Conservation (phyloP, 352 stramenopile genomes). For the Phytophthora pisi region DNA sequence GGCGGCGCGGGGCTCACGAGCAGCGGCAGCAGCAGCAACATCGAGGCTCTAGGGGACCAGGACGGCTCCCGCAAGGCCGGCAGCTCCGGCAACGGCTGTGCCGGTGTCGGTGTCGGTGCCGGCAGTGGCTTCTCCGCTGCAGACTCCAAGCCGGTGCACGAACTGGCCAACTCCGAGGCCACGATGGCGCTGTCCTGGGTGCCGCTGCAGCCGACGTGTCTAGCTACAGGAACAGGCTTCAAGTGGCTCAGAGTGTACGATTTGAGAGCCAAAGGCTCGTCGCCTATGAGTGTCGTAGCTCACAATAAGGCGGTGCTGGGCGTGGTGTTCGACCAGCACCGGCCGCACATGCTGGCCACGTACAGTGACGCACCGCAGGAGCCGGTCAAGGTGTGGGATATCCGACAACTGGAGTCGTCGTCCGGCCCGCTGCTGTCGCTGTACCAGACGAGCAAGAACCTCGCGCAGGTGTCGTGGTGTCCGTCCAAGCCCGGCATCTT, state of each 20-base stretch:
- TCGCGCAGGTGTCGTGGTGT: constrained; percentile 84
- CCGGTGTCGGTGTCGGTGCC: constrained; percentile 29
- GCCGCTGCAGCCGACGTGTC: constrained; percentile 76
- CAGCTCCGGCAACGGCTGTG: constrained; percentile 11
- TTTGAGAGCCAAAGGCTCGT: constrained; percentile 55
- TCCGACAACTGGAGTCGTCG: constrained; percentile 77
- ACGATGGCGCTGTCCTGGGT: constrained; percentile 86
- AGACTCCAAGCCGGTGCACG: constrained; percentile 70
- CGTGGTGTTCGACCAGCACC: constrained; percentile 83
- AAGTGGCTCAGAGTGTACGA: constrained; percentile 91
- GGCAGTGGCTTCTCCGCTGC: constrained; percentile 34
- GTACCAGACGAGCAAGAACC: constrained; percentile 72
- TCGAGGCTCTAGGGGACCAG: constrained; percentile 41
- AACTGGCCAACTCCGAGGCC: constrained; percentile 85
- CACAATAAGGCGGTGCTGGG: constrained; percentile 87
- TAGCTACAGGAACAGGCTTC: constrained; percentile 85
- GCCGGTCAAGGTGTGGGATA: constrained; percentile 88
- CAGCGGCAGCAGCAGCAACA: constrained; percentile 29
- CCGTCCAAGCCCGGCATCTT: constrained; percentile 83
- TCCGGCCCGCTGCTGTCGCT: constrained; percentile 71
- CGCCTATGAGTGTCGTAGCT: constrained; percentile 81
- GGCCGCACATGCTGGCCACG: constrained; percentile 81
- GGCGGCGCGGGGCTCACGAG: constrained; percentile 19
- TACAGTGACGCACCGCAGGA: constrained; percentile 86
- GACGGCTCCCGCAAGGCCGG: constrained; percentile 37